Percentiles rank a stretch among this genome's conserved stretches.
Conservation (phyloP, 345 rosid genomes). For the Populus simonii region DNA sequence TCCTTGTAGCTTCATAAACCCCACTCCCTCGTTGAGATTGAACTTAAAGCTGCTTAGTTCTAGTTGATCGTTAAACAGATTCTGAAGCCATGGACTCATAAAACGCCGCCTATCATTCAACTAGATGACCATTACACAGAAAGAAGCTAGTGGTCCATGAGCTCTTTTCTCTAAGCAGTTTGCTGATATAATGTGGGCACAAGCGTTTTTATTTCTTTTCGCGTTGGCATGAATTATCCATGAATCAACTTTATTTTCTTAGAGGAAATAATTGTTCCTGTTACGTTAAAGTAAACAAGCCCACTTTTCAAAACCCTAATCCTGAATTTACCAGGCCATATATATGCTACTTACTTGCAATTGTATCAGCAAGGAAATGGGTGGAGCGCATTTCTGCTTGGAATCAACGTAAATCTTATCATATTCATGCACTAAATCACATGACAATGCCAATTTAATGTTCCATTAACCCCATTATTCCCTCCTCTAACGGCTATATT, state of each 20-base stretch:
- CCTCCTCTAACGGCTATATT: slow-evolving; percentile 49
- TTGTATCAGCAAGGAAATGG: not conserved
- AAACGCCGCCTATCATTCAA: not conserved
- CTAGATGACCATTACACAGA: not conserved
- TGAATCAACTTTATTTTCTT: not conserved
- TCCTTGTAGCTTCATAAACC: not conserved
- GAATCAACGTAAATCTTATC: not conserved
- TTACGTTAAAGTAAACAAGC: no score
- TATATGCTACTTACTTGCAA: not conserved
- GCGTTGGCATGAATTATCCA: not conserved
- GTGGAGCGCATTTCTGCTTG: not conserved
- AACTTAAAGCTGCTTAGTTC: not conserved
- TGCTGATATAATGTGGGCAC: not conserved
- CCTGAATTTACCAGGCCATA: not conserved
- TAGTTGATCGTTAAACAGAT: not conserved
- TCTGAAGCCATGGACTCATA: not conserved
- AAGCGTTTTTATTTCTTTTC: not conserved
- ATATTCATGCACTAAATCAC: not conserved
- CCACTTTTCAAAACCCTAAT: no score
- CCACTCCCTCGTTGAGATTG: not conserved
- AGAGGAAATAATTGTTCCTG: no score
- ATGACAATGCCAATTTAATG: slow-evolving; percentile 13
- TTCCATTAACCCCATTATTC: slow-evolving; percentile 2
- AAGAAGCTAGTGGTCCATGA: not conserved
- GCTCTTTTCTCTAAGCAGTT: not conserved